A percentile compares a stretch with the other conserved stretches of the same genome.
Evolutionary conservation across 805 yeast genomes (phyloP).

Genomic region (Saccharomycopsis fermentans): DNA sequence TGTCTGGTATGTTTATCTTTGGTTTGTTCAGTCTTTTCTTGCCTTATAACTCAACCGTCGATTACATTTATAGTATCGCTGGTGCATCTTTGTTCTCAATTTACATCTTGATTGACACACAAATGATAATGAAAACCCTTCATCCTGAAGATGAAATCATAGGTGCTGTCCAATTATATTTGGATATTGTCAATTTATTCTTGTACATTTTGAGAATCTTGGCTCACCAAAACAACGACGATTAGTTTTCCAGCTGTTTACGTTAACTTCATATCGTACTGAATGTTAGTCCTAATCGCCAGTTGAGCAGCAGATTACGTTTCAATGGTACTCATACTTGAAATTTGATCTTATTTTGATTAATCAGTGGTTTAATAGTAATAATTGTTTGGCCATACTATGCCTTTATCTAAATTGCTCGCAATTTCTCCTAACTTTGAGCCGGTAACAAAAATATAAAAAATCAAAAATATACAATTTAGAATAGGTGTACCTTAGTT

Average conservation of each 20-base stretch:
- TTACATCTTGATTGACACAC: conserved; percentile 74
- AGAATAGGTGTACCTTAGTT: no score
- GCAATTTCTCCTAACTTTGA: no score
- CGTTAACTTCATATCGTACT: no score
- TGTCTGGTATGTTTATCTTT: conserved; percentile 63
- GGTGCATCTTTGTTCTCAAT: conserved; percentile 69
- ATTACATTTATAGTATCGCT: conserved; percentile 54
- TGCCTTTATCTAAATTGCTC: no score
- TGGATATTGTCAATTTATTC: conserved; percentile 78
- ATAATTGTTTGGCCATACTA: no score
- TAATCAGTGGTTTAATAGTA: no score
- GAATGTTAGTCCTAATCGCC: no score
- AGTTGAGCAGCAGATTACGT: no score
- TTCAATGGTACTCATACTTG: no score
- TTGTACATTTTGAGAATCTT: conserved; percentile 62
- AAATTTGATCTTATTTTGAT: no score
- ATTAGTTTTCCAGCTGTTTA: neutral
- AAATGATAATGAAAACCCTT: conserved; percentile 59
- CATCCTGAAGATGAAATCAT: conserved; percentile 81
- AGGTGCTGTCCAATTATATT: conserved; percentile 67
- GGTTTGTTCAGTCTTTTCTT: conserved; percentile 65
- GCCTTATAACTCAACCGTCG: conserved; percentile 46
- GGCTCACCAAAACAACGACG: conserved; percentile 8
- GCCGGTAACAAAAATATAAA: no score
- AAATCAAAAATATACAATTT: no score